Evolutionary conservation across 768 basidiomycete genomes (phyloP).

Genomic region (Hygrophorus pudorinus): DNA sequence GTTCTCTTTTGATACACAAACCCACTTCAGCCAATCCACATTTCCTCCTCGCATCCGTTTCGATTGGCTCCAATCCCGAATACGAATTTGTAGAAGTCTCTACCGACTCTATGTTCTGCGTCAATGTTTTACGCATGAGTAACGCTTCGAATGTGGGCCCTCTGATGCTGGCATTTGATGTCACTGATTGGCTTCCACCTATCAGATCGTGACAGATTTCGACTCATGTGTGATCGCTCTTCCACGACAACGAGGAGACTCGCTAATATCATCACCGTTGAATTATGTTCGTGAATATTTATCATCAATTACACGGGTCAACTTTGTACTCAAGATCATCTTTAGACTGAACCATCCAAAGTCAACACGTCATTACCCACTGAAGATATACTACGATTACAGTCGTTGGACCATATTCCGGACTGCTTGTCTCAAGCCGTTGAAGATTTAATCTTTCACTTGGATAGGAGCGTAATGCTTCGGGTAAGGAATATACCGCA

Average conservation of each 20-base stretch:
- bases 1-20: constrained; percentile 70
- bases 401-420: constrained; percentile 33
- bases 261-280: neutral
- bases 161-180: neutral
- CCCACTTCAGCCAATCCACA: constrained; percentile 39
- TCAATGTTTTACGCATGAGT: constrained; percentile 32
- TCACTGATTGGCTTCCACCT: neutral
- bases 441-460: constrained; percentile 39
- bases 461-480: constrained; percentile 60
- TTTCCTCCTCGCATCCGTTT: constrained; percentile 59
- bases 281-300: constrained; percentile 21
- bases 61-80: constrained; percentile 34
- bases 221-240: constrained; percentile 8
- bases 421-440: constrained; percentile 30
- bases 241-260: constrained; percentile 8
- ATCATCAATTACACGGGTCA: neutral
- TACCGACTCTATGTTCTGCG: constrained; percentile 44
- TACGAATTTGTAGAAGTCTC: constrained; percentile 53
- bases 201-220: constrained; percentile 8
- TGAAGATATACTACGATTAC: constrained; percentile 24
- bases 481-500: constrained; percentile 62
- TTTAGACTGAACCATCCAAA: constrained; percentile 32
- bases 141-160: constrained; percentile 10
- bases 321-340: neutral
- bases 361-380: constrained; percentile 44